Conservation (phyloP, 2,329 filamentous ascomycete species). For the Kalaharituber pfeilii region DNA sequence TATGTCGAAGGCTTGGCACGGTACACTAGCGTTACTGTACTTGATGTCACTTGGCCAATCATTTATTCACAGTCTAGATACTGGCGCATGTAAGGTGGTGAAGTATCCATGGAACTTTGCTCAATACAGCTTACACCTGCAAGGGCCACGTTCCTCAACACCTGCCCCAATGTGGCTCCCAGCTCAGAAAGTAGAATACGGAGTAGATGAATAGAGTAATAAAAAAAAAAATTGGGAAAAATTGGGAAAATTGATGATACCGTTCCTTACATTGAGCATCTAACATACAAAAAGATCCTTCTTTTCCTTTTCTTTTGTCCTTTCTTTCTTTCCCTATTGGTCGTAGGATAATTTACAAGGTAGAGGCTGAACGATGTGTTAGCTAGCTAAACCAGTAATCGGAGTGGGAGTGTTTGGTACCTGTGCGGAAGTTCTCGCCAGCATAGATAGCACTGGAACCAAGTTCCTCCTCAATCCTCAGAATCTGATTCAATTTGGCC, state of each 20-base stretch:
- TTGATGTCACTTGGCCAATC: no score
- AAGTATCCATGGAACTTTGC: no score
- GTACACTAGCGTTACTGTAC: no score
- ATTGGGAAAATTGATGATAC: neutral
- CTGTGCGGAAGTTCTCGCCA: slow-evolving; percentile 71
- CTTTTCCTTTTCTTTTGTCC: no score
- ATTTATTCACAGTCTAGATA: no score
- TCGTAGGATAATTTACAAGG: neutral
- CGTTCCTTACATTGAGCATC: neutral
- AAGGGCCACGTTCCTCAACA: no score
- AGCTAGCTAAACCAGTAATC: neutral
- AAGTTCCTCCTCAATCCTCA: slow-evolving; percentile 98
- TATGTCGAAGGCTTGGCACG: no score
- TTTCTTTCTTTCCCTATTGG: no score
- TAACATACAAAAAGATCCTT: neutral
- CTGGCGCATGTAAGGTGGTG: no score
- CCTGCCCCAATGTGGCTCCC: no score
- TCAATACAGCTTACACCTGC: no score
- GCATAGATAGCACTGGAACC: slow-evolving; percentile 82
- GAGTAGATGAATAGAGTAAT: neutral
- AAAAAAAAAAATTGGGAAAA: neutral
- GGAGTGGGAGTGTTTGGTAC: neutral
- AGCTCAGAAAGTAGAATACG: no score
- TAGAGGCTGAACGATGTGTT: neutral
- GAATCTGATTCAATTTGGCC: slow-evolving; percentile 99